These are phyloP conservation scores for Morella rubra DNA, from an alignment of 306 rosid genomes.

Conservation along the genomic window DNA sequence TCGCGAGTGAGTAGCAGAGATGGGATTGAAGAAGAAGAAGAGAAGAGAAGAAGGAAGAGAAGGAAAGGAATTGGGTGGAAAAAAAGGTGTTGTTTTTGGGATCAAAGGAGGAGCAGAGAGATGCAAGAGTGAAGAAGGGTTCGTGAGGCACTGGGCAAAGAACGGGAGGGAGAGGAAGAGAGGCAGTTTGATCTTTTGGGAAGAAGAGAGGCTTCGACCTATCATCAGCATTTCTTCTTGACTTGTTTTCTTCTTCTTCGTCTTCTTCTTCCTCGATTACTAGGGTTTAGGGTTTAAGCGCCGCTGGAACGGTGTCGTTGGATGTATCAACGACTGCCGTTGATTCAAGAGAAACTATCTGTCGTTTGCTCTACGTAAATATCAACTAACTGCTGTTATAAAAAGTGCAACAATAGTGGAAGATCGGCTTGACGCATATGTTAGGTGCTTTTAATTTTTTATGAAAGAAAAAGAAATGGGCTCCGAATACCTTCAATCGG, in stretches of 20 bases:
- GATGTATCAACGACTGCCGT: background rate
- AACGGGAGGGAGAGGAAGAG: constrained; percentile 21
- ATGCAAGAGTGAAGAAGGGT: background rate
- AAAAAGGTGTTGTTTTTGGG: background rate
- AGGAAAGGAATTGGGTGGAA: background rate
- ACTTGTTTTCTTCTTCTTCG: background rate
- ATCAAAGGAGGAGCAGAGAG: too few species aligned
- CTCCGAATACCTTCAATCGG: too few species aligned
- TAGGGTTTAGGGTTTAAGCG: constrained; percentile 22
- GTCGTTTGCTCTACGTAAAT: too few species aligned
- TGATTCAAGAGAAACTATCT: too few species aligned
- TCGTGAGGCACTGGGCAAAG: constrained; percentile 1
- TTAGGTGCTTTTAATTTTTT: too few species aligned
- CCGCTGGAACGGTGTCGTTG: background rate
- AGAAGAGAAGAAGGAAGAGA: too few species aligned
- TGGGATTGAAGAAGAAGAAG: constrained; percentile 26
- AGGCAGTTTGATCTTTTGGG: constrained; percentile 26
- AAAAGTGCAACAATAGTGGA: too few species aligned
- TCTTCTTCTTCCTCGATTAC: background rate
- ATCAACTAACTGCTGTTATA: too few species aligned
- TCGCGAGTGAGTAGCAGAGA: constrained; percentile 57
- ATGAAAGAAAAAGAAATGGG: too few species aligned
- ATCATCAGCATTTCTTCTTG: constrained; percentile 20
- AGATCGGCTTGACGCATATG: too few species aligned
- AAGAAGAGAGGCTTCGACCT: constrained; percentile 34